These are phyloP conservation scores for Aspergillus glaucus DNA, from an alignment of 2,329 filamentous ascomycete genomes.

Conservation along the genomic window DNA sequence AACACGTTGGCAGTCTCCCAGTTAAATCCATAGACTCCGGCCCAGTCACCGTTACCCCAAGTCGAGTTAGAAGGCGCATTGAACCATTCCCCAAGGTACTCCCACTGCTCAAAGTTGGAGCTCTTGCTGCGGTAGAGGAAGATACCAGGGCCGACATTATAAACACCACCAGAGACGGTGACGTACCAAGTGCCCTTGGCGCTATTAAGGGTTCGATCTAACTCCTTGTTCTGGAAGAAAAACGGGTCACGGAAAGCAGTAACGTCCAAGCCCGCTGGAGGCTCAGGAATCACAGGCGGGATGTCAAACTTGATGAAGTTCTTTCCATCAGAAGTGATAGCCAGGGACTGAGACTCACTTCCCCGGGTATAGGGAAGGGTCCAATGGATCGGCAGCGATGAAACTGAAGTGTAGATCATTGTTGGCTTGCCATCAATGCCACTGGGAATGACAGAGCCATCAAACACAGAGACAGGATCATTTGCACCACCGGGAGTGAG, in stretches of 20 bases:
- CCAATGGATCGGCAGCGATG: constrained; percentile 42
- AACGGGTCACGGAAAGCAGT: constrained; percentile 16
- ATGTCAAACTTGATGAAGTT: constrained; percentile 43
- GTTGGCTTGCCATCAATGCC: constrained; percentile 39
- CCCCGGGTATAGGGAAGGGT: constrained; percentile 36
- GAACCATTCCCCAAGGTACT: constrained; percentile 17
- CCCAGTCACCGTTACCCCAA: constrained; percentile 15
- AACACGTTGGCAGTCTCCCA: constrained; percentile 14
- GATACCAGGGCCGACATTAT: constrained; percentile 8
- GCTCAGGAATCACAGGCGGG: constrained; percentile 39
- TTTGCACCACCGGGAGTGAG: constrained; percentile 12
- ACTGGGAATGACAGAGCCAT: constrained; percentile 13
- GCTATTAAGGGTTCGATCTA: constrained; percentile 8
- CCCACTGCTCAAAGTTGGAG: constrained; percentile 13
- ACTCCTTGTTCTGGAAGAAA: constrained; percentile 10
- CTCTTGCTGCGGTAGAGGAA: constrained; percentile 14
- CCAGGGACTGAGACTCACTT: constrained; percentile 43
- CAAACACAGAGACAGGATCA: constrained; percentile 13
- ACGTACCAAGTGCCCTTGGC: constrained; percentile 12
- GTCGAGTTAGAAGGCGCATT: constrained; percentile 12
- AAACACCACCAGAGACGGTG: constrained; percentile 13
- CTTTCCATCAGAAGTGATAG: constrained; percentile 41
- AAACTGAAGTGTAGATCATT: constrained; percentile 44
- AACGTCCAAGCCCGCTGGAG: constrained; percentile 11
- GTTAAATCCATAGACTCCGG: constrained; percentile 15